Conservation (phyloP, 345 rosid genomes). For the Melastoma malabathricum region DNA sequence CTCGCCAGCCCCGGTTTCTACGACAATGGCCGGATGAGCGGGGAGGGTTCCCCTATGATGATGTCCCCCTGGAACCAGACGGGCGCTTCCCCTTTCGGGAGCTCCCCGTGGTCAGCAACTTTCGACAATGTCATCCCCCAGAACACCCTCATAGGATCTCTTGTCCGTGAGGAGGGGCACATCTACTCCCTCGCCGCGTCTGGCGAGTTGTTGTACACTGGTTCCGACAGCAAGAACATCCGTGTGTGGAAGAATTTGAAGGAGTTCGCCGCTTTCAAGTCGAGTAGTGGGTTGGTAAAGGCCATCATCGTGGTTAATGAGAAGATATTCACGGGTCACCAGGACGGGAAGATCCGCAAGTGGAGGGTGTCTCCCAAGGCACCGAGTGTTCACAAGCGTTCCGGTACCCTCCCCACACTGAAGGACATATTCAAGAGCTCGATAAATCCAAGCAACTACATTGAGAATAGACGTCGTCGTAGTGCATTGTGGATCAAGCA, state of each 20-base stretch:
- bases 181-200: conserved; percentile 80
- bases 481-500: conserved; percentile 88
- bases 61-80: conserved; percentile 97
- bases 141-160: conserved; percentile 70
- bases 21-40: conserved; percentile 50
- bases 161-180: conserved; percentile 88
- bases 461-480: conserved; percentile 55
- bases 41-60: conserved; percentile 83
- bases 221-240: conserved; percentile 93
- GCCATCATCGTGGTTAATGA: conserved; percentile 69
- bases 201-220: conserved; percentile 80
- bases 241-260: conserved; percentile 89
- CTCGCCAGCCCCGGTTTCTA: conserved; percentile 26
- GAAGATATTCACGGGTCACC: conserved; percentile 88
- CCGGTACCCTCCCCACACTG: conserved; percentile 71
- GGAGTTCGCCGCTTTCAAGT: conserved; percentile 78
- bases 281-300: conserved; percentile 86
- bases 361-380: conserved; percentile 71
- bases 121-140: conserved; percentile 35
- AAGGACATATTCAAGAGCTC: conserved; percentile 84
- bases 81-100: conserved; percentile 23
- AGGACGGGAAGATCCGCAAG: conserved; percentile 84
- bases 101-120: conserved; percentile 26
- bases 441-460: conserved; percentile 69
- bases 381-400: conserved; percentile 52